Percentiles rank a stretch among this genome's conserved stretches.
These are phyloP conservation scores for Tubosaeta sp. DNA, from an alignment of 768 basidiomycete species.

Conservation along the genomic window DNA sequence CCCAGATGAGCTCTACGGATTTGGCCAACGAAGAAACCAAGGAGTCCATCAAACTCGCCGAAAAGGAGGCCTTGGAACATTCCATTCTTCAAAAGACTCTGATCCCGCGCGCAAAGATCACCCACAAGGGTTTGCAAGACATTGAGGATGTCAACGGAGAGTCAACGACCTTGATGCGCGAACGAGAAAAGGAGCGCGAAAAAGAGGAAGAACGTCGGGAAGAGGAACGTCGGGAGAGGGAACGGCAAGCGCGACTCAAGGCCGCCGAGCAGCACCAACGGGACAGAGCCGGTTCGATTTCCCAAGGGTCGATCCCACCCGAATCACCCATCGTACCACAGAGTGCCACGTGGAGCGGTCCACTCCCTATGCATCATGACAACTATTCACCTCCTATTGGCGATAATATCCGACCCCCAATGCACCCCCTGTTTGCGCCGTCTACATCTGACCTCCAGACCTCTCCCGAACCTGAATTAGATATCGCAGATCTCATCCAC, in stretches of 20 bases:
- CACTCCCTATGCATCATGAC: slow-evolving; percentile 43
- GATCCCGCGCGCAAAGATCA: slow-evolving; percentile 74
- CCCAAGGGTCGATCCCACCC: slow-evolving; percentile 57
- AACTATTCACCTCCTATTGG: slow-evolving; percentile 23
- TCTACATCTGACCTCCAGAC: slow-evolving; percentile 38
- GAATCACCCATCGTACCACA: slow-evolving; percentile 59
- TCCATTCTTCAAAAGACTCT: slow-evolving; percentile 74
- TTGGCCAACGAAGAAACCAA: slow-evolving; percentile 84
- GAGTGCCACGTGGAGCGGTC: slow-evolving; percentile 56
- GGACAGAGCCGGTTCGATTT: slow-evolving; percentile 47
- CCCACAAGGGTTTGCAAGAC: slow-evolving; percentile 89
- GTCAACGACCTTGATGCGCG: slow-evolving; percentile 30
- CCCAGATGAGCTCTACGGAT: slow-evolving; percentile 84
- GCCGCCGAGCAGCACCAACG: slow-evolving; percentile 39
- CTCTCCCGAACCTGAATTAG: slow-evolving; percentile 56
- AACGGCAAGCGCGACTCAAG: slow-evolving; percentile 59
- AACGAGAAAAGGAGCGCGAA: slow-evolving; percentile 55
- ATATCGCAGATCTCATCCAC: slow-evolving; percentile 73
- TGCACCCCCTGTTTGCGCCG: slow-evolving; percentile 34
- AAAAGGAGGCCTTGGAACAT: slow-evolving; percentile 78
- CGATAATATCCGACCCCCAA: slow-evolving; percentile 24
- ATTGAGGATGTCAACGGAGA: slow-evolving; percentile 77
- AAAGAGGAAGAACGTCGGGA: slow-evolving; percentile 59
- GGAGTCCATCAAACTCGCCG: slow-evolving; percentile 75
- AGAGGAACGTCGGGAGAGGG: slow-evolving; percentile 60